Base-by-base conservation (phyloP, 805 yeast genomes). In the Candida endomychidarum region DNA sequence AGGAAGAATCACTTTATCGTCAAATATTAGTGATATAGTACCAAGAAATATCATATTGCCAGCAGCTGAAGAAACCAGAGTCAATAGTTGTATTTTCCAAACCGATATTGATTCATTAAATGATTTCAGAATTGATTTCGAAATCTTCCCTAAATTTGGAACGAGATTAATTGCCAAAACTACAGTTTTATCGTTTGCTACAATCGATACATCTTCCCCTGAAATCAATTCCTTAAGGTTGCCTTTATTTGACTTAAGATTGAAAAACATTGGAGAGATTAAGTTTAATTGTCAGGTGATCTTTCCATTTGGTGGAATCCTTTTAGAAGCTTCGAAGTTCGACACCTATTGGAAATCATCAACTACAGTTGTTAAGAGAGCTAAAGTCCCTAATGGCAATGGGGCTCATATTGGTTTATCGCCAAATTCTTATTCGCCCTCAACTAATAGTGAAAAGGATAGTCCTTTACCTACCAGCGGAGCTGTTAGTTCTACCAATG, bases 291-390 rank as follows among this genome's bases (percentile, higher is more conserved):
- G 81, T 62, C 90, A 87, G 53, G 77, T 91, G 2, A 86, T 91
- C 37, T 81, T 81, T 58, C 97, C 99, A n/a, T 93, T 83, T 57
- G 72, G 81, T 5, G 97, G 96, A 5, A 66, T 65, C 0, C 83
- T 95, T 4, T 66, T 91, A 43, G 97, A 90, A 60, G 84, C 95
- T 30, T 82, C 95, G 8, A 87, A 88, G 65, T 89, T 86, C 57
- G 97, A 90, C 55, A 91, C 98, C 0, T 91, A 91, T 63, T 91
- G 99, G 99, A 93, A 90, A 61, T 83, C 72, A 1, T 67, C 96
- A 0, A 86, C 96, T 0, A 76, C 83, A 32, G 78, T 77, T 35
- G 63, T 62, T 12, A 61, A 61, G 33, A 56, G 57, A 19, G 52
- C 54, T 10, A 29, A 29, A 15, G 12, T 32, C 10, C 37, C 54